Evolutionary conservation across 1,284 basidiomycete species (phyloP).

Genomic region (Melampsora larici-populina): DNA sequence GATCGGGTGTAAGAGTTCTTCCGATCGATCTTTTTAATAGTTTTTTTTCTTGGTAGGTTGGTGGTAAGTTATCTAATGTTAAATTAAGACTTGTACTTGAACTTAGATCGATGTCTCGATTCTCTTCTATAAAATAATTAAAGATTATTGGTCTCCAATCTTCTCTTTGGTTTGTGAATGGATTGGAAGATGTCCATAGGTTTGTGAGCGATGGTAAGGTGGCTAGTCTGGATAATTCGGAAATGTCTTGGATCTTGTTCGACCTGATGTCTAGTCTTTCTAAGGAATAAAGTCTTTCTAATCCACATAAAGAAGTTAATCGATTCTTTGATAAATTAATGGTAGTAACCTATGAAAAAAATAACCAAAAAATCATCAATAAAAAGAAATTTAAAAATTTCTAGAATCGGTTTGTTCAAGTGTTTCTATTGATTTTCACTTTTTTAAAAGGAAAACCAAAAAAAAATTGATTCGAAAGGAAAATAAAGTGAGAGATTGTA

Average conservation of each 20-base stretch:
- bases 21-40: not conserved
- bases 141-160: conserved; percentile 47
- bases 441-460: too few species aligned
- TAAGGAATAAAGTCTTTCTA: conserved; percentile 78
- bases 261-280: conserved; percentile 79
- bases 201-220: conserved; percentile 71
- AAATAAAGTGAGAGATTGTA: not conserved
- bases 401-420: too few species aligned
- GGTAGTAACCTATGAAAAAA: conserved; percentile 53
- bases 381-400: conserved; percentile 3
- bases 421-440: too few species aligned
- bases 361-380: too few species aligned
- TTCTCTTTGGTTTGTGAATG: conserved; percentile 56
- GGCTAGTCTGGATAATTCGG: conserved; percentile 79
- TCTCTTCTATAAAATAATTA: conserved; percentile 45
- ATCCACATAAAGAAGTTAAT: conserved; percentile 84
- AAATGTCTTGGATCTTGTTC: conserved; percentile 76
- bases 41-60: conserved; percentile 18
- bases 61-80: conserved; percentile 46
- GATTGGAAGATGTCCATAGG: conserved; percentile 77
- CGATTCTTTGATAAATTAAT: conserved; percentile 80
- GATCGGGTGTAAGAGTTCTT: not conserved
- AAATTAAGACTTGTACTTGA: not conserved
- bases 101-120: conserved; percentile 29
- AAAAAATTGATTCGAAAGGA: not conserved